Evolutionary conservation across 73 alveolate genomes (phyloP).

Genomic region (Stentor roeselii): DNA sequence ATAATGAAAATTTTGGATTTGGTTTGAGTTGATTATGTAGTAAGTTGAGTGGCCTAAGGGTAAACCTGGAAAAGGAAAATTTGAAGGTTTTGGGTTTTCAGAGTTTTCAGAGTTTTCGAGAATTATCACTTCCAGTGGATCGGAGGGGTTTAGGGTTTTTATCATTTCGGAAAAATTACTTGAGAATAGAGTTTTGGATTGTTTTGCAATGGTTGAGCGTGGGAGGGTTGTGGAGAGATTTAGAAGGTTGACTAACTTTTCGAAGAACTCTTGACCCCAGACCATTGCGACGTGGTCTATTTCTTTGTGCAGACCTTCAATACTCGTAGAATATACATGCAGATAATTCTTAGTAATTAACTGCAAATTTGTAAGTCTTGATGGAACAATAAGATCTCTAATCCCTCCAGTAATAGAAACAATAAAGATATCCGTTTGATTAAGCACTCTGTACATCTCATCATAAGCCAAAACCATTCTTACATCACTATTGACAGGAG

Average conservation of each 20-base stretch:
- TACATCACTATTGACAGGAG: background rate
- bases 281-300: slow-evolving; percentile 23
- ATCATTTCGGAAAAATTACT: background rate
- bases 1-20: background rate
- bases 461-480: background rate
- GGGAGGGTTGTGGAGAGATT: background rate
- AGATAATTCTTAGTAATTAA: background rate
- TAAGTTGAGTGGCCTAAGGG: background rate
- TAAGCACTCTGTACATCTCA: background rate
- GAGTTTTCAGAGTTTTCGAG: background rate
- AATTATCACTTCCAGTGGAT: background rate
- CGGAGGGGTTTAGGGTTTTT: background rate
- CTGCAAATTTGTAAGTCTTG: background rate
- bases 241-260: background rate
- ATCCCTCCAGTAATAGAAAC: slow-evolving; percentile 16
- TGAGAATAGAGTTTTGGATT: too few relatives aligned
- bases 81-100: background rate
- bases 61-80: too few relatives aligned
- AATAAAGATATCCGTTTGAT: background rate
- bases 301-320: slow-evolving; percentile 22
- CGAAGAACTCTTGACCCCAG: background rate
- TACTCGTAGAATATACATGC: slow-evolving; percentile 5
- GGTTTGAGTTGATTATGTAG: background rate
- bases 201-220: background rate
- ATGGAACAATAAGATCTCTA: slow-evolving; percentile 7